A percentile compares a stretch with the other conserved stretches of the same genome.
Evolutionary conservation across 73 alveolate species (phyloP).

Genomic region (Paramecium caudatum): DNA sequence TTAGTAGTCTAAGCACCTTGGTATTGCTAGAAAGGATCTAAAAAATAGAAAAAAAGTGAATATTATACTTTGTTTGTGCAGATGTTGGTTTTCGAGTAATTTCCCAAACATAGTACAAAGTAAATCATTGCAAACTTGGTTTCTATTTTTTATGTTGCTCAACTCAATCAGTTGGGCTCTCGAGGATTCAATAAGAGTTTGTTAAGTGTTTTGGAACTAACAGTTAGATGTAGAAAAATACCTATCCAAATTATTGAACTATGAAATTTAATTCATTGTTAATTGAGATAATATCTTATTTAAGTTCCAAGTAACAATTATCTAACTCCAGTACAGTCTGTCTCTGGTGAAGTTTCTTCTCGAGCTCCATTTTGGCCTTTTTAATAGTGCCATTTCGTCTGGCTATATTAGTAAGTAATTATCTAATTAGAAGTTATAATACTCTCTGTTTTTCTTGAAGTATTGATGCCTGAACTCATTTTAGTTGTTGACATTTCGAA

Average conservation of each 20-base stretch:
- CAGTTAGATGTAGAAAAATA: background rate
- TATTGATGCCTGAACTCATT: slow-evolving; percentile 77
- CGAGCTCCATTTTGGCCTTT: background rate
- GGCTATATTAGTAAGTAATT: background rate
- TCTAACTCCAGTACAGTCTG: background rate
- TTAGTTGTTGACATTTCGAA: slow-evolving; percentile 81
- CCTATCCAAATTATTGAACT: slow-evolving; percentile 1
- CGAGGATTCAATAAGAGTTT: slow-evolving; percentile 3
- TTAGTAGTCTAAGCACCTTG: background rate
- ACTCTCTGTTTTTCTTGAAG: slow-evolving; percentile 72
- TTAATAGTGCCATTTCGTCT: background rate
- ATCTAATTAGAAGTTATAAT: background rate
- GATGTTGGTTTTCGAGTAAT: background rate
- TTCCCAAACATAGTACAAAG: background rate
- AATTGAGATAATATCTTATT: background rate
- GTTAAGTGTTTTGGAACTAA: slow-evolving; percentile 15
- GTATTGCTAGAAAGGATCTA: background rate
- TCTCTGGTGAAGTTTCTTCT: background rate
- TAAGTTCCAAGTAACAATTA: background rate
- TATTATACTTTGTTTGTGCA: background rate
- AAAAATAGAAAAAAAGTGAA: background rate
- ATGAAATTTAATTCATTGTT: background rate
- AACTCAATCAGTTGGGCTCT: background rate
- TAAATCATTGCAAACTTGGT: background rate
- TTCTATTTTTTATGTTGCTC: background rate